Base-by-base conservation (phyloP, 257 asterid genomes). In the Echium plantagineum region DNA sequence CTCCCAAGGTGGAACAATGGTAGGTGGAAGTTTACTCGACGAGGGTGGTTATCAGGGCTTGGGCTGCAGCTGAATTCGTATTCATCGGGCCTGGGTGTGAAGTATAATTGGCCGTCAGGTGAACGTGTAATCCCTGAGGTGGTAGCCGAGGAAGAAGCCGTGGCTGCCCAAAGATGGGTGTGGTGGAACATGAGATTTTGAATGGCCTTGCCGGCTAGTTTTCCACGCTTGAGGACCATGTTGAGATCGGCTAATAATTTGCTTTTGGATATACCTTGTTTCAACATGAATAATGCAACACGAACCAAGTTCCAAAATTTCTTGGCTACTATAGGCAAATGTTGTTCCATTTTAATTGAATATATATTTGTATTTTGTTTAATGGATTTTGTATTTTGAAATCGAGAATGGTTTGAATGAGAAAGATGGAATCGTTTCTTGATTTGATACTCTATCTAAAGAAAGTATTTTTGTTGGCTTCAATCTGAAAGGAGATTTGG, bases 191-290 rank as follows among this genome's bases (percentile, higher is more conserved):
- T 63, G 60, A 72, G 73, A 31, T 67, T 63, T 15, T 67, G 69
- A 5, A 72, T 3, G 6, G 56, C 69, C 30, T 67, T 72, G 17
- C 70, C 61, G 18, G 55, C 56, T 3, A 63, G 31, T 21, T 72
- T 72, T 53, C 73, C 62, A 52, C 77, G 73, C 30, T 72, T 72
- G 63, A 72, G 19, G 30, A 62, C 51, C 63, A 67, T 32, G 49
- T 72, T 72, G 35, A 72, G 67, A 46, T 72, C 77, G 3, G 61
- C 63, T 65, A 72, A 54, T 35, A 72, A n/a, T 28, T 72, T 72
- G 10, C 63, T 38, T 60, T 72, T 72, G 10, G 73, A 67, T 26
- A 72, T 58, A 9, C 77, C 77, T 63, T 72, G 63, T 31, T 52
- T 54, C 20, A 72, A 10, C 73, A 72, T 58, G 66, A 56, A 63